Evolutionary conservation across 805 yeast species (phyloP), one percentile per base, ranked within the genome.

Genomic region (Kuraishia hungarica): DNA sequence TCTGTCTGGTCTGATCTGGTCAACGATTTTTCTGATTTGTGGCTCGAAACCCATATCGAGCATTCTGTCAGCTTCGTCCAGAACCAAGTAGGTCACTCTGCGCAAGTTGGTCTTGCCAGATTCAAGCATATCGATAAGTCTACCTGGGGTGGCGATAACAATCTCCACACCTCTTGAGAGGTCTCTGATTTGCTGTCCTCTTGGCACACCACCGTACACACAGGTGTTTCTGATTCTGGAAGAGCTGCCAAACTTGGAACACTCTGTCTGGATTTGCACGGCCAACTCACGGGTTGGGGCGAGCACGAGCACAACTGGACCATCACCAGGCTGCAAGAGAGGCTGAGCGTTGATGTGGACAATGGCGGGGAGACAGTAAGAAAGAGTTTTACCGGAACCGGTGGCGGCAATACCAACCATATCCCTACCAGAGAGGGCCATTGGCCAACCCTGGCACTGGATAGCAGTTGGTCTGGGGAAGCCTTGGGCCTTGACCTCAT

Each of bases 31-130:
- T 81, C 99, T 86, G 74, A 94, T 94, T 82, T 93, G 98, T 63
- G 98, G 98, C 80, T 94, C 99, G 73, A 94, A 94, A 73, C 99
- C 99, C 99, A 94, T 94, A 79, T 94, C 99, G 77, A 94, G 84
- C 99, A 94, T 94, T 81, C 99, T 89, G 76, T 94, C 99, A 67
- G 99, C 99, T 83, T 94, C 99, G 75, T 94, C 99, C 67, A 94
- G 81, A 59, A 94, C 98, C 71, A 94, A 81, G 76, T 94, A 94
- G 54, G 98, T 94, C 60, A 94, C 97, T 79, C 98, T 89, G 72
- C 89, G 86, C 67, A 94, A 81, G 77, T 93, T 94, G 57, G 98
- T 94, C 78, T 88, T 92, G 66, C 94, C 93, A 60, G 87, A 78
- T 77, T 94, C 98, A 67, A 94, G 82, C 96, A 94, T 89, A 75